A percentile compares a stretch with the other conserved stretches of the same genome.
Conservation (phyloP, 306 rosid species). For the Cucumis cinereus region DNA sequence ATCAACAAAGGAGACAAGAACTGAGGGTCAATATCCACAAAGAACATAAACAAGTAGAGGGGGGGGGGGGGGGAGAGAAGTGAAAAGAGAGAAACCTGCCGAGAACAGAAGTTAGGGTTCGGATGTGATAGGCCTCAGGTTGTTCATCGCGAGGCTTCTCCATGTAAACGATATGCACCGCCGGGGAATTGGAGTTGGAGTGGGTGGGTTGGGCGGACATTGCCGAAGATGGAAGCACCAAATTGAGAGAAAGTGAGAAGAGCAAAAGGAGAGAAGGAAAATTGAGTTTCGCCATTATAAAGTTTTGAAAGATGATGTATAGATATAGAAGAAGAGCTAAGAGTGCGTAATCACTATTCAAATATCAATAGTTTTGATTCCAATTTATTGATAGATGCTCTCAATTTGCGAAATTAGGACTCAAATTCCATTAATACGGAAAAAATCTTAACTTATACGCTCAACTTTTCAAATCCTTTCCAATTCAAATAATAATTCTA, state of each 20-base stretch:
- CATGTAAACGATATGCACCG: slow-evolving; percentile 72
- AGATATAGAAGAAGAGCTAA: no score
- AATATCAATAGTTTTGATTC: no score
- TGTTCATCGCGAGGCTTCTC: slow-evolving; percentile 50
- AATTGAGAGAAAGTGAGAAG: background rate
- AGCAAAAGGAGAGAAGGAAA: background rate
- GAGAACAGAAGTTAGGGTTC: slow-evolving; percentile 70
- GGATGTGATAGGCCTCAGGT: slow-evolving; percentile 63
- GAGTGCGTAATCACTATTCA: no score
- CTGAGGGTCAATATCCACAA: background rate
- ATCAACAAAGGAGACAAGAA: background rate
- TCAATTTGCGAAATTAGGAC: no score
- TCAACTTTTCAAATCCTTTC: no score
- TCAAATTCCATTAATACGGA: no score
- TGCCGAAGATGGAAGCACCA: background rate
- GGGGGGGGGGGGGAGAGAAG: background rate
- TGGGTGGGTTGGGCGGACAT: slow-evolving; percentile 31
- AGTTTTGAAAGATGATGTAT: no score
- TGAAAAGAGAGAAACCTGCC: slow-evolving; percentile 42
- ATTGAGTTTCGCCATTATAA: background rate
- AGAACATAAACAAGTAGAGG: background rate
- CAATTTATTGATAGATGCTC: no score
- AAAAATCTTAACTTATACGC: no score
- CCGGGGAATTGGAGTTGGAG: slow-evolving; percentile 20
- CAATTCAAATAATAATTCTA: no score